A percentile compares a stretch with the other conserved stretches of the same genome.
phyloP scores from a whole-genome alignment of 208 protist genomes.

The Acanthamoeba culbertsoni region DNA sequence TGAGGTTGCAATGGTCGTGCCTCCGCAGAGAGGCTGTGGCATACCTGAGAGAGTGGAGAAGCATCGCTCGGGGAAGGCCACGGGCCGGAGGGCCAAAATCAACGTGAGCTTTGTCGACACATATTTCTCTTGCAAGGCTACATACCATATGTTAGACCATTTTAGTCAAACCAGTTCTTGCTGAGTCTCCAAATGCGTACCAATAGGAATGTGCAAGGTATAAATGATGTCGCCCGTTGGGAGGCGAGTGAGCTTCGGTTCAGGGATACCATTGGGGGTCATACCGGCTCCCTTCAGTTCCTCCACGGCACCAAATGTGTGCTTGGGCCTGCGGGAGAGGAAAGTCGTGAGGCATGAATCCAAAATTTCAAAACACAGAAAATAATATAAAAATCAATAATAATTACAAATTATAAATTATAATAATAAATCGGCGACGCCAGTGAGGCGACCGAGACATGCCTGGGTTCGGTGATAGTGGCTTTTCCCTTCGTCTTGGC shows the following conservation, averaged over 20 bases:
- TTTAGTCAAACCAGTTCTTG: neutral
- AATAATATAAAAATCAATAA: too few species aligned
- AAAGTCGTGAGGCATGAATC: neutral
- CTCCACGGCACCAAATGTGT: neutral
- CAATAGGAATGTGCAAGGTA: neutral
- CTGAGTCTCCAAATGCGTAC: neutral
- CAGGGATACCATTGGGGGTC: constrained; percentile 5
- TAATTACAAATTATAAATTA: too few species aligned
- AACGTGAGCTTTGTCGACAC: neutral
- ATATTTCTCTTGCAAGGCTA: constrained; percentile 23
- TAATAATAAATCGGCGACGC: neutral
- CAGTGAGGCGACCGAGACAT: neutral
- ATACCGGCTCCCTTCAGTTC: neutral
- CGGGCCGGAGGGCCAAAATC: neutral
- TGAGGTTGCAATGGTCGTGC: too few species aligned
- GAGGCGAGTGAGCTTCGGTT: constrained; percentile 3
- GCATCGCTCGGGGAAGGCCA: neutral
- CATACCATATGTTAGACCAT: neutral
- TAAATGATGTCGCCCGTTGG: constrained; percentile 22
- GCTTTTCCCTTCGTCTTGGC: neutral
- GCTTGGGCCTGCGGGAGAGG: neutral
- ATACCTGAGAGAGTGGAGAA: neutral
- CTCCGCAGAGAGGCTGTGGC: neutral
- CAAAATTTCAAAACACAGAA: too few species aligned
- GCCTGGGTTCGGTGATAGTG: constrained; percentile 25